These are phyloP conservation scores for Kewa caespitosa DNA, from an alignment of 179 eudicot species.

Conservation along the genomic window DNA sequence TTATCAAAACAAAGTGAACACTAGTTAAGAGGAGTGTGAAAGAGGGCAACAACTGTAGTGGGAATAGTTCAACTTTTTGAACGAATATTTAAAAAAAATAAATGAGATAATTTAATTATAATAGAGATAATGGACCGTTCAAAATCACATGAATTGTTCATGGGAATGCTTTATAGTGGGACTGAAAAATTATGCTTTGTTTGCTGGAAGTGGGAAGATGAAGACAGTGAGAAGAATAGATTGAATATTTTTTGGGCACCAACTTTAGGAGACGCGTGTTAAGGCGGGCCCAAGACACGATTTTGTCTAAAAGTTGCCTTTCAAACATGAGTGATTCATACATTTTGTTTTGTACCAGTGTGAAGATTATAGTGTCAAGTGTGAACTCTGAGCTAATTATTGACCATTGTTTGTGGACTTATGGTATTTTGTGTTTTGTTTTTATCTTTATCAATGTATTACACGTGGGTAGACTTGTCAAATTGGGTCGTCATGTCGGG, in stretches of 20 bases:
- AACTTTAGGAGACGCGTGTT: neutral
- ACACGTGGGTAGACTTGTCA: no score
- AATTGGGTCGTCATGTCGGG: no score
- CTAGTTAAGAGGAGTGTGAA: neutral
- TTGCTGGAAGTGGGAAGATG: slow-evolving; percentile 7
- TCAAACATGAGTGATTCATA: no score
- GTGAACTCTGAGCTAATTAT: no score
- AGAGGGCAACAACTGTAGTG: slow-evolving; percentile 1
- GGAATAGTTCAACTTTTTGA: neutral
- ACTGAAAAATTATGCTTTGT: neutral
- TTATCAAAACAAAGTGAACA: neutral
- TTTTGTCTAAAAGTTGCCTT: no score
- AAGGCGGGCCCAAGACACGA: slow-evolving; percentile 4
- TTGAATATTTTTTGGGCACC: neutral
- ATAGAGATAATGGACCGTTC: slow-evolving; percentile 2
- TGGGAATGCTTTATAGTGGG: neutral
- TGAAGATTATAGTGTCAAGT: no score
- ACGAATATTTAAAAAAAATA: neutral
- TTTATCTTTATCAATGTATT: no score
- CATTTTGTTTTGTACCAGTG: no score
- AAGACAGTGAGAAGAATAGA: no score
- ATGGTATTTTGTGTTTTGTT: no score
- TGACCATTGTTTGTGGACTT: no score
- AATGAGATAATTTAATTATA: neutral
- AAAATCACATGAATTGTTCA: neutral